Evolutionary conservation across 805 yeast species (phyloP), one percentile per base, ranked within the genome.

Genomic region (Candida maesae): DNA sequence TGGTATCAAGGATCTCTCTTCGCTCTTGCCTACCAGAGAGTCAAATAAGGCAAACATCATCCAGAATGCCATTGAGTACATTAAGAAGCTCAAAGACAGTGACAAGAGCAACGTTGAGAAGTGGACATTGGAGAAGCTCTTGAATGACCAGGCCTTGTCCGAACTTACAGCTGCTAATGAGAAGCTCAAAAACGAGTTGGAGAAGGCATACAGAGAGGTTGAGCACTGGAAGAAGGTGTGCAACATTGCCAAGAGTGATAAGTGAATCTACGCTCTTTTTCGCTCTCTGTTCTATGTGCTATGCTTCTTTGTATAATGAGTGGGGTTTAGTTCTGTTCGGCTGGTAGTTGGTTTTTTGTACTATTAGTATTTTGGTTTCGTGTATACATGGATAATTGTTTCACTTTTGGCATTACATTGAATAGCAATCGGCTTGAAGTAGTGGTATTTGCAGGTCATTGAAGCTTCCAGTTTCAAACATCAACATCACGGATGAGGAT

Each of bases 91-190:
- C 59, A 86, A 89, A 65, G 96, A 87, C 55, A 87, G 86, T 55
- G 97, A 90, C 64, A 81, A 79, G 63, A 81, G 84, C 55, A 85
- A 86, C 59, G 82, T 88, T 55, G 96, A 91, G 65, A 91, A 93
- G 68, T 87, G 95, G 87, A 90, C 97, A 6, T 72, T 91, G 57
- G 97, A 91, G 64, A 91, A 91, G 67, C 73, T 93, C 47, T 73
- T 89, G 49, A 83, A 91, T 27, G 97, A 90, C 62, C 98, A 91
- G 66, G 89, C 91, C 11, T 83, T 89, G 38, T 78, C 84, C 47
- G 96, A 90, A 64, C 74, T 91, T 52, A 77, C 85, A 39, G 80
- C 85, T 31, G 79, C 89, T 12, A 91, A 90, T 67, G 95, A 88
- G 56, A 84, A 87, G 64, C 74, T 91, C 61, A 89, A 88, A 66